Evolutionary conservation across 1,284 basidiomycete species (phyloP).

Genomic region (Polyporus tsugae): DNA sequence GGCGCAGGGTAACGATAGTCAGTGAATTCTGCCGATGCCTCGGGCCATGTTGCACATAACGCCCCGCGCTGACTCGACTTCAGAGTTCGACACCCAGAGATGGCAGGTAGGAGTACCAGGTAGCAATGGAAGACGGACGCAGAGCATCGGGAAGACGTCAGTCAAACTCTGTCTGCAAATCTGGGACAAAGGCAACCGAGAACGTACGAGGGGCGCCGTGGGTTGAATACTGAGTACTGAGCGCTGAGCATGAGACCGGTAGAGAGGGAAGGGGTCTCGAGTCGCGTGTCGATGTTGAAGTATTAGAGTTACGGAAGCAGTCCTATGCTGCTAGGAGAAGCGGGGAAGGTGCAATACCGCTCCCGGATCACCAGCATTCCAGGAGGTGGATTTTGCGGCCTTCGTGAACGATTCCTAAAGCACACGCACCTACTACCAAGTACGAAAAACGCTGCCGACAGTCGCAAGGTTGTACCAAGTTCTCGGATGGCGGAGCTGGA

Average conservation of each 20-base stretch:
- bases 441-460: neutral
- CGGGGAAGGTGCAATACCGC: slow-evolving; percentile 19
- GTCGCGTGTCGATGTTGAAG: slow-evolving; percentile 17
- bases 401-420: neutral
- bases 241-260: neutral
- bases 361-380: slow-evolving; percentile 33
- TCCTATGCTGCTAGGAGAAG: slow-evolving; percentile 6
- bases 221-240: slow-evolving; percentile 15
- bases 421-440: neutral
- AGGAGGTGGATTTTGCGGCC: slow-evolving; percentile 8
- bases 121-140: slow-evolving; percentile 1
- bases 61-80: neutral
- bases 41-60: neutral
- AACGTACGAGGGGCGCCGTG: slow-evolving; percentile 14
- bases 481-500: neutral
- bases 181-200: slow-evolving; percentile 14
- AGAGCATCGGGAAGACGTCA: slow-evolving; percentile 12
- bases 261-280: neutral
- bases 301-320: slow-evolving; percentile 25
- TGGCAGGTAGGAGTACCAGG: neutral
- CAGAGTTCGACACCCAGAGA: slow-evolving; percentile 1
- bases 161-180: slow-evolving; percentile 13
- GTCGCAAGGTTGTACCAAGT: neutral
- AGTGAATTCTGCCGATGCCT: neutral
- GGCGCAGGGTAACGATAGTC: slow-evolving; percentile 5